Conservation (phyloP, 2,329 filamentous ascomycete genomes). For the Westerdykella sp. region DNA sequence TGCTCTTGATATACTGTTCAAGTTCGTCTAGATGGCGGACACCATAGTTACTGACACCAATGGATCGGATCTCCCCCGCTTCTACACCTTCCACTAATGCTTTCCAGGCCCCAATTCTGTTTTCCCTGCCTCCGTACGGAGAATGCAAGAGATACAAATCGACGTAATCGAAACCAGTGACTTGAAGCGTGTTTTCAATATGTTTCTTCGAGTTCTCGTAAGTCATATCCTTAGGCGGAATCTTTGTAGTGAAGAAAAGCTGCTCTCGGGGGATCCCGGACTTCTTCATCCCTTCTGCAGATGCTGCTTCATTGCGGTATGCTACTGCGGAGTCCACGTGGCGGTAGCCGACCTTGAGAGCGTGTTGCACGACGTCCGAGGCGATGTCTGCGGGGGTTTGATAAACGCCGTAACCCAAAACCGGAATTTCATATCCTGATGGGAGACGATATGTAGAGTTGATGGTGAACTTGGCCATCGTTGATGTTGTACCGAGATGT, state of each 20-base stretch:
- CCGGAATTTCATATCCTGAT: constrained; percentile 56
- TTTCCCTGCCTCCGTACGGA: constrained; percentile 48
- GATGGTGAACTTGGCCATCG: constrained; percentile 43
- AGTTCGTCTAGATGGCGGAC: constrained; percentile 52
- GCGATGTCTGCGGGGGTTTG: constrained; percentile 48
- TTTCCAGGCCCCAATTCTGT: constrained; percentile 47
- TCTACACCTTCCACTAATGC: constrained; percentile 50
- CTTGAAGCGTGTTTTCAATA: constrained; percentile 46
- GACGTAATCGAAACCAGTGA: constrained; percentile 60
- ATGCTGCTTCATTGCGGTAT: constrained; percentile 64
- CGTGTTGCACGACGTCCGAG: constrained; percentile 55
- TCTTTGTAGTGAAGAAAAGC: constrained; percentile 68
- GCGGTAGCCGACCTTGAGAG: constrained; percentile 54
- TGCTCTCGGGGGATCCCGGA: constrained; percentile 53
- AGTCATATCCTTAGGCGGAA: constrained; percentile 52
- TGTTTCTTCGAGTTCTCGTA: constrained; percentile 56
- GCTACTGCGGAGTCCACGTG: constrained; percentile 59
- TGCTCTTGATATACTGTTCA: constrained; percentile 51
- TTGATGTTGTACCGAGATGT: constrained; percentile 4
- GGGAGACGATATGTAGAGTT: constrained; percentile 48
- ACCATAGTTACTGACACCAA: constrained; percentile 52
- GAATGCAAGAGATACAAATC: constrained; percentile 57
- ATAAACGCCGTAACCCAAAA: constrained; percentile 53
- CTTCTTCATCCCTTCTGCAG: constrained; percentile 56
- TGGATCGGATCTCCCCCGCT: constrained; percentile 47